Evolutionary conservation across 179 eudicot genomes (phyloP).

Genomic region (Spinacia oleracea): DNA sequence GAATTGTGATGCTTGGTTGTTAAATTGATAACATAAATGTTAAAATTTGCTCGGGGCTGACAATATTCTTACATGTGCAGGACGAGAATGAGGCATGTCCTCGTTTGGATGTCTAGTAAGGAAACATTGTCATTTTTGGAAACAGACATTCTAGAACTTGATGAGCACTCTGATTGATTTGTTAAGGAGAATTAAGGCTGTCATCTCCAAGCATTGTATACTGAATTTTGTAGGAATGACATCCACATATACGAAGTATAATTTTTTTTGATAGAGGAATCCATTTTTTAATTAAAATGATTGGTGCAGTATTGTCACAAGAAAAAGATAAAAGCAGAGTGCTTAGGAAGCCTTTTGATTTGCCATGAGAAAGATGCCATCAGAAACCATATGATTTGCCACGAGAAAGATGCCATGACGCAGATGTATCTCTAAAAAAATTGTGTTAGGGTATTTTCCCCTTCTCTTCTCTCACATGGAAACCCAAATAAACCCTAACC

Average conservation of each 20-base stretch:
- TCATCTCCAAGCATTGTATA: background rate
- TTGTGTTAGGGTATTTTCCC: too few relatives aligned
- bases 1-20: background rate
- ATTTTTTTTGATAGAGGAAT: background rate
- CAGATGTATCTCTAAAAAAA: too few relatives aligned
- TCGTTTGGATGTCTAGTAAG: background rate
- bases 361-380: too few relatives aligned
- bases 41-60: background rate
- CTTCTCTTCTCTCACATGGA: too few relatives aligned
- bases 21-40: background rate
- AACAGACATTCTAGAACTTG: background rate
- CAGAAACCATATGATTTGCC: too few relatives aligned
- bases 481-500: too few relatives aligned
- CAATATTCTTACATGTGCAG: conserved; percentile 7
- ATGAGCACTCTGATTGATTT: background rate
- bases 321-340: too few relatives aligned
- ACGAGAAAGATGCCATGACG: too few relatives aligned
- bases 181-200: background rate
- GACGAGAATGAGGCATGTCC: conserved; percentile 15
- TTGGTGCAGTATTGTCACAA: too few relatives aligned
- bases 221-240: conserved; percentile 9
- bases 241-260: background rate
- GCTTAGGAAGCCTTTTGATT: too few relatives aligned
- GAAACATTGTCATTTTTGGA: background rate
- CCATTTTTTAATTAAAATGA: too few relatives aligned